A percentile compares a stretch with the other conserved stretches of the same genome.
Conservation (phyloP, 1,284 basidiomycete species). For the Leccinum pachyderme region DNA sequence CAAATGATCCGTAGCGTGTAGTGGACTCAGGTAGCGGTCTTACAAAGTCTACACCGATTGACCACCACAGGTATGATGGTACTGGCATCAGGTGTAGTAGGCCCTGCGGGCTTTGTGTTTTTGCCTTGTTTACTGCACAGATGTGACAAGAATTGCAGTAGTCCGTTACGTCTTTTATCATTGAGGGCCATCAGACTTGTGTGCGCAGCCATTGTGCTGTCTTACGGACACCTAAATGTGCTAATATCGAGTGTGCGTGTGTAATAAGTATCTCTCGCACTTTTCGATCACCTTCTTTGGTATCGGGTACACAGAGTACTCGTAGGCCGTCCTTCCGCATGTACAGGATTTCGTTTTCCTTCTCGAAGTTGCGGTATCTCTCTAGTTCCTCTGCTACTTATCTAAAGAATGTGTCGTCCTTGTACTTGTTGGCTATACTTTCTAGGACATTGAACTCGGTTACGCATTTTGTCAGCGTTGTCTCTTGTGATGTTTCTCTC, state of each 20-base stretch:
- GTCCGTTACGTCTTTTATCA: not conserved
- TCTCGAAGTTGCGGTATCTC: constrained; percentile 26
- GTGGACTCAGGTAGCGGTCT: not conserved
- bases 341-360: constrained; percentile 25
- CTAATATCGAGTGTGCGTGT: not conserved
- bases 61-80: not conserved
- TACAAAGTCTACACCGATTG: not conserved
- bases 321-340: not conserved
- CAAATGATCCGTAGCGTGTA: no score
- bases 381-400: no score
- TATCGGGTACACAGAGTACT: not conserved
- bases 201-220: no score
- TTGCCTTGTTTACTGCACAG: not conserved
- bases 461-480: no score
- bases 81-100: not conserved
- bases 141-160: not conserved
- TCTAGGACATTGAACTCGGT: no score
- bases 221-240: no score
- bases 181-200: not conserved
- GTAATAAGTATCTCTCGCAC: not conserved
- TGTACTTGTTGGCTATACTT: no score
- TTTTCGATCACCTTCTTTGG: not conserved
- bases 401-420: no score
- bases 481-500: no score
- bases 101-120: not conserved